A percentile compares a stretch with the other conserved stretches of the same genome.
phyloP scores from a whole-genome alignment of 2,329 filamentous ascomycete species.

The Sodiomyces alkalinus region DNA sequence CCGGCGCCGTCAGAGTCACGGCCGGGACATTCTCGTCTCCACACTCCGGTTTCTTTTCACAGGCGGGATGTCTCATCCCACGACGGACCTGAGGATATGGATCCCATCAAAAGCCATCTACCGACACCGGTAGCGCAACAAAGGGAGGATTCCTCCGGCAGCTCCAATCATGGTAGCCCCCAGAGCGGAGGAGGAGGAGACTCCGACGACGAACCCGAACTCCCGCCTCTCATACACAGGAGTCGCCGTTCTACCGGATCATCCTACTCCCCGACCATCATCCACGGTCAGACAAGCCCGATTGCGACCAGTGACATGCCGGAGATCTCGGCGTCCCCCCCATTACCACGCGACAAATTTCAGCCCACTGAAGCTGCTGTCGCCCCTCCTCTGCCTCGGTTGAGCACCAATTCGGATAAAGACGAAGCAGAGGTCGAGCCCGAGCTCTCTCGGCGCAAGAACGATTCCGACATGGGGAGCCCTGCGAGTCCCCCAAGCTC shows the following conservation, averaged over 20 bases:
- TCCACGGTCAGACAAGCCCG: conserved; percentile 21
- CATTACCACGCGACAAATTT: conserved; percentile 16
- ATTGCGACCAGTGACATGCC: conserved; percentile 26
- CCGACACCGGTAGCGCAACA: no score
- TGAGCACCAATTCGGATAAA: background rate
- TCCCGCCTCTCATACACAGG: conserved; percentile 19
- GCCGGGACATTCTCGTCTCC: background rate
- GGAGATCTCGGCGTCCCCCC: conserved; percentile 29
- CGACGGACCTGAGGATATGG: conserved; percentile 1
- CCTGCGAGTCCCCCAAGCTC: conserved; percentile 33
- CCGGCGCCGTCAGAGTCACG: background rate
- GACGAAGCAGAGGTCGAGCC: background rate
- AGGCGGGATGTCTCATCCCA: background rate
- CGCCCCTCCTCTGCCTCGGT: background rate
- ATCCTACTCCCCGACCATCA: conserved; percentile 22
- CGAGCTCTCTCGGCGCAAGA: conserved; percentile 1
- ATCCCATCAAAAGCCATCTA: conserved; percentile 1
- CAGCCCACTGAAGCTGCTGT: background rate
- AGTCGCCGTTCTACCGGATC: conserved; percentile 15
- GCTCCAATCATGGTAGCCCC: no score
- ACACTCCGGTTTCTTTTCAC: conserved; percentile 1
- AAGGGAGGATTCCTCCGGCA: no score
- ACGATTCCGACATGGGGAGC: conserved; percentile 12
- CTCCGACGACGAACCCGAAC: conserved; percentile 16
- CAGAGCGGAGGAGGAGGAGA: no score